Evolutionary conservation across 2,329 filamentous ascomycete genomes (phyloP).

Genomic region (Dactylellina leptospora): DNA sequence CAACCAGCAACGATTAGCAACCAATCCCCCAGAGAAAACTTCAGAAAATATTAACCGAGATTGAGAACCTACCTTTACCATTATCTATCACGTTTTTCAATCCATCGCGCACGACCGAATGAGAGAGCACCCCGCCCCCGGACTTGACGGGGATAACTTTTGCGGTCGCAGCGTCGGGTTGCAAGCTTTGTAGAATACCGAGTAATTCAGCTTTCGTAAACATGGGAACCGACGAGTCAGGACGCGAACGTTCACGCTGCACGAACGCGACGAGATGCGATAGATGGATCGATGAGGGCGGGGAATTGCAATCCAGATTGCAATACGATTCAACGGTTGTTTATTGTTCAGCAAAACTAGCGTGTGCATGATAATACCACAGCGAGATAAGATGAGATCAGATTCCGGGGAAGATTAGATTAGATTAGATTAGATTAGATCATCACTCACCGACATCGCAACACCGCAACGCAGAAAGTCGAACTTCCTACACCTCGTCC

Average conservation of each 20-base stretch:
- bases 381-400: slow-evolving; percentile 25
- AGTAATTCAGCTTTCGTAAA: slow-evolving; percentile 34
- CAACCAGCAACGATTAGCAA: neutral
- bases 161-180: slow-evolving; percentile 6
- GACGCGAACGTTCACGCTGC: neutral
- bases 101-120: slow-evolving; percentile 2
- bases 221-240: slow-evolving; percentile 5
- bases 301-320: too few species aligned
- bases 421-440: slow-evolving; percentile 4
- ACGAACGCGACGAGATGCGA: too few species aligned
- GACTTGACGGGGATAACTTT: slow-evolving; percentile 34
- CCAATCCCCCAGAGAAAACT: too few species aligned
- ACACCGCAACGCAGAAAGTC: slow-evolving; percentile 36
- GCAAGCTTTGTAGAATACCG: slow-evolving; percentile 15
- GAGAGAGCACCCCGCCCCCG: slow-evolving; percentile 30
- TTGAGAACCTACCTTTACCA: slow-evolving; percentile 5
- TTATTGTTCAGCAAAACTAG: neutral
- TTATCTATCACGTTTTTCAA: slow-evolving; percentile 22
- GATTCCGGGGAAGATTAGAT: slow-evolving; percentile 26
- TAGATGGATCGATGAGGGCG: neutral
- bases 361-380: neutral
- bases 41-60: neutral
- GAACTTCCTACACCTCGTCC: neutral
- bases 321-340: neutral
- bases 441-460: slow-evolving; percentile 30